Percentiles rank a stretch among this genome's conserved stretches.
Evolutionary conservation across 2,329 filamentous ascomycete genomes (phyloP).

Genomic region (Monosporascus ibericus): DNA sequence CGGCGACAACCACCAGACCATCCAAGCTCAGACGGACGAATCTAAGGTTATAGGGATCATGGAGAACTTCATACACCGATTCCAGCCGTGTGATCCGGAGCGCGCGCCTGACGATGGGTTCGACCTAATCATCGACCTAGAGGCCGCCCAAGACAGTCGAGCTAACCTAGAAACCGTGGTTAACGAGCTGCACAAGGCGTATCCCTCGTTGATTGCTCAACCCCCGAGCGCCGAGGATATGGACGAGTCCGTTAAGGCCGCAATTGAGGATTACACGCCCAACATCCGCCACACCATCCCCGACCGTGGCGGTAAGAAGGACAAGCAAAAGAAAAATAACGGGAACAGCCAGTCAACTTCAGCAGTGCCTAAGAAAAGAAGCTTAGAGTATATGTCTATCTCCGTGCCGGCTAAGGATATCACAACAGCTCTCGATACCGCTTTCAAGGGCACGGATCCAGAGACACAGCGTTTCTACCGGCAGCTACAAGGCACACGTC

Average conservation of each 20-base stretch:
- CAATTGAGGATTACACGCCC: constrained; percentile 72
- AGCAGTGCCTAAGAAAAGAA: constrained; percentile 35
- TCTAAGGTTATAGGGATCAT: constrained; percentile 82
- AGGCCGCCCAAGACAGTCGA: constrained; percentile 70
- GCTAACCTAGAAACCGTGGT: constrained; percentile 80
- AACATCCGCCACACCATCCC: constrained; percentile 71
- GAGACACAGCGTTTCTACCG: constrained; percentile 64
- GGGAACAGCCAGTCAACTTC: constrained; percentile 25
- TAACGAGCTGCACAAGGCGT: constrained; percentile 63
- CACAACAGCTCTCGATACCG: constrained; percentile 55
- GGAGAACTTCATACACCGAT: constrained; percentile 86
- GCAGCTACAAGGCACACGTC: constrained; percentile 64
- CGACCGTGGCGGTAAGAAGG: constrained; percentile 42
- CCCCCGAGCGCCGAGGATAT: constrained; percentile 69
- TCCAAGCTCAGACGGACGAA: constrained; percentile 71
- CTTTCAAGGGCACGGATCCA: constrained; percentile 54
- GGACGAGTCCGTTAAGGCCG: constrained; percentile 70
- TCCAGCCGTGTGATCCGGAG: constrained; percentile 67
- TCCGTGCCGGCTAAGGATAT: constrained; percentile 38
- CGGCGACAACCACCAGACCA: constrained; percentile 97
- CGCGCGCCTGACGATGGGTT: constrained; percentile 73
- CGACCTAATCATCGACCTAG: constrained; percentile 77
- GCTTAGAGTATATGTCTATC: constrained; percentile 52
- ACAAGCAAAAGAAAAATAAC: constrained; percentile 35
- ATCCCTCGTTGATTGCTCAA: constrained; percentile 67